phyloP scores from a whole-genome alignment of 2,329 filamentous ascomycete species.

The Stagonosporopsis tanaceti region DNA sequence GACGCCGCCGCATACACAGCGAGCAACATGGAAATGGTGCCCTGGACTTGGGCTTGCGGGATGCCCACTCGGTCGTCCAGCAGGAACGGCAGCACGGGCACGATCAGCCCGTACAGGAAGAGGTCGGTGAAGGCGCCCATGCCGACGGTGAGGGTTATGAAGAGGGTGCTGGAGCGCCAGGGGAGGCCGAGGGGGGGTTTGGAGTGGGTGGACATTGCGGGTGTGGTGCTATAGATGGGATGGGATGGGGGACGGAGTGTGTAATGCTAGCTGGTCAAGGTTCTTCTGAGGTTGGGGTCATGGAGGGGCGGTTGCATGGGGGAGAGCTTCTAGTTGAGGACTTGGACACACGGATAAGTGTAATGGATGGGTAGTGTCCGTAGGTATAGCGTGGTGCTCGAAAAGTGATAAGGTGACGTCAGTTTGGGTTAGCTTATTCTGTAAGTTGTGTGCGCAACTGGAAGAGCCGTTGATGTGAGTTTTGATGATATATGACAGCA shows the following conservation, averaged over 20 bases:
- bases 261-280: not conserved
- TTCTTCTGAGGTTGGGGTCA: not conserved
- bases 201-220: not conserved
- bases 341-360: not conserved
- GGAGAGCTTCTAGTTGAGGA: not conserved
- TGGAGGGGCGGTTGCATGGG: not conserved
- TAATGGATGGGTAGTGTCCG: not conserved
- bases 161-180: slow-evolving; percentile 48
- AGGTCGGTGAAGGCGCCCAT: too few species aligned
- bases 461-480: not conserved
- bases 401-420: slow-evolving; percentile 4
- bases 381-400: not conserved
- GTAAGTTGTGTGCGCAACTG: not conserved
- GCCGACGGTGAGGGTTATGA: too few species aligned
- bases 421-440: slow-evolving; percentile 2
- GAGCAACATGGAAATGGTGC: too few species aligned
- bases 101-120: too few species aligned
- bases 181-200: slow-evolving; percentile 20
- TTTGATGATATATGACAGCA: too few species aligned
- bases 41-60: too few species aligned
- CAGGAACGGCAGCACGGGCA: too few species aligned
- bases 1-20: too few species aligned
- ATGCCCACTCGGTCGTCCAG: too few species aligned
- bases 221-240: not conserved
- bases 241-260: not conserved